Conservation (phyloP, 163 green algal species). For the Chlamydomonas reinhardtii region DNA sequence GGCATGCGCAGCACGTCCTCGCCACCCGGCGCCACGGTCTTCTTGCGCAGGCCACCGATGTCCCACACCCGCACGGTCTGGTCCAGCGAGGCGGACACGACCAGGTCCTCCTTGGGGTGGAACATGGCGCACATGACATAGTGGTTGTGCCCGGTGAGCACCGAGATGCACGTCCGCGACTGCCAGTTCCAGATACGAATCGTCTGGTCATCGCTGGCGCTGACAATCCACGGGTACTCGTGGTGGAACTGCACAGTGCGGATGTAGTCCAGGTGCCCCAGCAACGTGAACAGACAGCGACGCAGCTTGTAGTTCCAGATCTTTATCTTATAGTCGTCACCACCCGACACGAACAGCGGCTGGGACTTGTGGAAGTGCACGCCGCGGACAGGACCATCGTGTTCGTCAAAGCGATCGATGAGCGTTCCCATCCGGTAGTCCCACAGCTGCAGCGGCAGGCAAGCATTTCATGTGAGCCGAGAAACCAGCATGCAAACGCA, state of each 20-base stretch:
- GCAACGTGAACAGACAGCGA: slow-evolving; percentile 97
- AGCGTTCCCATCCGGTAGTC: slow-evolving; percentile 99
- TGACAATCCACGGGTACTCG: slow-evolving; percentile 98
- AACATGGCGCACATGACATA: slow-evolving; percentile 99
- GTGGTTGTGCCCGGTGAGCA: slow-evolving; percentile 96
- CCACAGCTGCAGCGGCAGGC: slow-evolving; percentile 88
- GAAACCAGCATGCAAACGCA: no score
- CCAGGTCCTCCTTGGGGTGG: slow-evolving; percentile 99
- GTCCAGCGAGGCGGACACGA: slow-evolving; percentile 95
- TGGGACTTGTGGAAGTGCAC: slow-evolving; percentile 98
- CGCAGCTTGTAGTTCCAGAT: slow-evolving; percentile 99
- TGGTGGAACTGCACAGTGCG: slow-evolving; percentile 97
- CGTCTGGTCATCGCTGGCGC: slow-evolving; percentile 97
- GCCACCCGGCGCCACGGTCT: slow-evolving; percentile 86
- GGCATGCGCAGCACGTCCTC: slow-evolving; percentile 90
- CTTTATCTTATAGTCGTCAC: slow-evolving; percentile 98
- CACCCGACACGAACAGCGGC: slow-evolving; percentile 98
- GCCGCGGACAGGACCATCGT: slow-evolving; percentile 98
- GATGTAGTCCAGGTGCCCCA: slow-evolving; percentile 99
- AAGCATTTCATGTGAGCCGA: not conserved
- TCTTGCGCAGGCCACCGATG: slow-evolving; percentile 96
- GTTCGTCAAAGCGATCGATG: slow-evolving; percentile 99
- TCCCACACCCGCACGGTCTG: slow-evolving; percentile 99
- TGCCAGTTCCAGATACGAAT: slow-evolving; percentile 99
- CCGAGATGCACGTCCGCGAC: slow-evolving; percentile 70